These are phyloP conservation scores for Aspergillus sp. DNA, from an alignment of 2,329 filamentous ascomycete genomes.

Conservation along the genomic window DNA sequence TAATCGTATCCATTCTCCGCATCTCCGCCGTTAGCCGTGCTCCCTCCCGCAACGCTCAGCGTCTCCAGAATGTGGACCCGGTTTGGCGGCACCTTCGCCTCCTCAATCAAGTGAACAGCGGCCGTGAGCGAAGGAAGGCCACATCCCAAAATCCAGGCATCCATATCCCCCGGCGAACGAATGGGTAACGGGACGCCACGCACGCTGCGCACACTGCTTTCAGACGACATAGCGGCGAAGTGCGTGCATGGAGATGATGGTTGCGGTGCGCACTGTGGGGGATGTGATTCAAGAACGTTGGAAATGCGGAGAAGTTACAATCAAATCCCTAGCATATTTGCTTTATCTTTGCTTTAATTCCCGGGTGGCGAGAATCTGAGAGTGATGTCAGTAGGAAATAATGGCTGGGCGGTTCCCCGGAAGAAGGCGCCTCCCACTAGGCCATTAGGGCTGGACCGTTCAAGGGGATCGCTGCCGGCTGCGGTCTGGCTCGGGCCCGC, in stretches of 20 bases:
- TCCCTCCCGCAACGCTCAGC: constrained; percentile 29
- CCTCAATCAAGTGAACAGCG: constrained; percentile 36
- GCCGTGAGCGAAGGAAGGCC: constrained; percentile 37
- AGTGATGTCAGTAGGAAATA: too few relatives aligned
- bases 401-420: not conserved
- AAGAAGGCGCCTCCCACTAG: not conserved
- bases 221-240: not conserved
- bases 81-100: constrained; percentile 33
- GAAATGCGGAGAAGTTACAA: too few relatives aligned
- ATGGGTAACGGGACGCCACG: not conserved
- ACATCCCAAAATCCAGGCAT: constrained; percentile 37
- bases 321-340: too few relatives aligned
- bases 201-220: not conserved
- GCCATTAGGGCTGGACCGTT: not conserved
- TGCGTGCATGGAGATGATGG: not conserved
- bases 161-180: constrained; percentile 10
- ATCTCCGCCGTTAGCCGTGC: constrained; percentile 28
- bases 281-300: not conserved
- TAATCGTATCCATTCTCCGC: constrained; percentile 37
- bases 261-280: too few relatives aligned
- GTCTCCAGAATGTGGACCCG: constrained; percentile 39
- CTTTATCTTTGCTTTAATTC: too few relatives aligned
- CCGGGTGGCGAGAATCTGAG: too few relatives aligned
- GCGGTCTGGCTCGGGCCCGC: not conserved
- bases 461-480: not conserved